Percentiles rank a stretch among this genome's conserved stretches.
These are phyloP conservation scores for Bryoglossum gracile DNA, from an alignment of 495 filamentous ascomycete genomes.

Conservation along the genomic window DNA sequence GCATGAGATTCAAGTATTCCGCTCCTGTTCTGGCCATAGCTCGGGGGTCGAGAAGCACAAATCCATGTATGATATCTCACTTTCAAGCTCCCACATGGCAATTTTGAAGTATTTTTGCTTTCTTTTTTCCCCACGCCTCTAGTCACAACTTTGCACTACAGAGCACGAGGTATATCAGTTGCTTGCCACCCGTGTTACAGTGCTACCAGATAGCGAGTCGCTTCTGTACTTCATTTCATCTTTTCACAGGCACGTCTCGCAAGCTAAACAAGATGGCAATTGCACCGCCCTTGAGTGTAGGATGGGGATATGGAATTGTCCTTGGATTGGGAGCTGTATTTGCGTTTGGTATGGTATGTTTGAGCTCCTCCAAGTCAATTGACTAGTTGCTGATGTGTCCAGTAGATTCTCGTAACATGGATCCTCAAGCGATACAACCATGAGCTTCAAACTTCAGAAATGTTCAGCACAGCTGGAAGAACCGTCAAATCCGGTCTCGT, in stretches of 20 bases:
- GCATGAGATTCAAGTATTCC: no score
- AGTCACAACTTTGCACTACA: no score
- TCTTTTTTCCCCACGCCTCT: no score
- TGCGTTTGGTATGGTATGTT: constrained; percentile 68
- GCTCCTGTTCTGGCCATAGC: no score
- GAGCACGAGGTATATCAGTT: neutral
- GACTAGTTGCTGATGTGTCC: neutral
- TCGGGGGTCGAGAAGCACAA: no score
- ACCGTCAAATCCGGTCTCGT: constrained; percentile 94
- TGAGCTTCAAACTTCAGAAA: constrained; percentile 93
- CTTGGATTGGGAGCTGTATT: constrained; percentile 69
- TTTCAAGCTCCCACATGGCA: no score
- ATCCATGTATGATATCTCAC: no score
- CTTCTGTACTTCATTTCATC: constrained; percentile 4
- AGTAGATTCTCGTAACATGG: constrained; percentile 61
- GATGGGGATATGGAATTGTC: constrained; percentile 79
- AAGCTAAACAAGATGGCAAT: constrained; percentile 22
- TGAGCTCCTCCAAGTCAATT: neutral
- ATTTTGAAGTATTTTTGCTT: no score
- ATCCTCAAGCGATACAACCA: constrained; percentile 80
- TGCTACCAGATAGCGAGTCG: constrained; percentile 2
- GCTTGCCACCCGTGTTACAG: neutral
- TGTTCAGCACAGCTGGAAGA: constrained; percentile 91
- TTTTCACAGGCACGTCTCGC: constrained; percentile 6
- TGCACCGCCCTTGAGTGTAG: constrained; percentile 55